Base-by-base conservation (phyloP, 2,329 filamentous ascomycete genomes). In the Endoconidiophora polonica region DNA sequence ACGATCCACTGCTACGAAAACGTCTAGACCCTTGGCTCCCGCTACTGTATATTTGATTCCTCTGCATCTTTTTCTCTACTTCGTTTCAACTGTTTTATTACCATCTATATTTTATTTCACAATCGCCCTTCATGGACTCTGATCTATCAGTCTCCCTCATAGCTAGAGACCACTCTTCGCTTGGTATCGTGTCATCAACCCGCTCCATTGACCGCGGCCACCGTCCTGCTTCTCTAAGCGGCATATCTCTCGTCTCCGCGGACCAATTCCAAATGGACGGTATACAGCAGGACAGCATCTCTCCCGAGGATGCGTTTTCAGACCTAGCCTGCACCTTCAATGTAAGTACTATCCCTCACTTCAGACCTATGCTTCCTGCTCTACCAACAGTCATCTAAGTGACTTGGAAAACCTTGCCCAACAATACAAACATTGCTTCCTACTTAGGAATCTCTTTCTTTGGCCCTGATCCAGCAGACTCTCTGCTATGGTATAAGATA, bases 141-240 rank as follows among this genome's bases (percentile, higher is more conserved):
- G 44, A 38, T 37, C 44, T 46, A 14, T n/a, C 26, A 20, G 24
- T 46, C n/a, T 46, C 44, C 37, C 44, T 46, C 44, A 33, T 46
- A 7, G 40, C 18, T 5, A 46, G 44, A 37, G 44, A 46, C 16
- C n/a, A 33, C 14, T 46, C 44, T 18, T 36, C 33, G 44, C 44
- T 46, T 36, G 16, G 18, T 20, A 20, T 37, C 12, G n/a, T 36
- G 14, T n/a, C 44, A 18, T 36, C 44, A 6, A 7, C 44, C 16
- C 24, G 44, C 16, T 46, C 44, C 12, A 46, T 46, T 6, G 20
- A 36, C 44, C 44, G 44, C n/a, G 44, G 33, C 16, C 44, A 46
- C 22, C 44, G 44, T 16, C 44, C 44, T 33, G n/a, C 44, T 29
- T 33, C 26, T 36, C n/a, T 46, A 6, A 22, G 29, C 29, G 18